Evolutionary conservation across 2,329 filamentous ascomycete genomes (phyloP).

Genomic region (Metarhizium brunneum): DNA sequence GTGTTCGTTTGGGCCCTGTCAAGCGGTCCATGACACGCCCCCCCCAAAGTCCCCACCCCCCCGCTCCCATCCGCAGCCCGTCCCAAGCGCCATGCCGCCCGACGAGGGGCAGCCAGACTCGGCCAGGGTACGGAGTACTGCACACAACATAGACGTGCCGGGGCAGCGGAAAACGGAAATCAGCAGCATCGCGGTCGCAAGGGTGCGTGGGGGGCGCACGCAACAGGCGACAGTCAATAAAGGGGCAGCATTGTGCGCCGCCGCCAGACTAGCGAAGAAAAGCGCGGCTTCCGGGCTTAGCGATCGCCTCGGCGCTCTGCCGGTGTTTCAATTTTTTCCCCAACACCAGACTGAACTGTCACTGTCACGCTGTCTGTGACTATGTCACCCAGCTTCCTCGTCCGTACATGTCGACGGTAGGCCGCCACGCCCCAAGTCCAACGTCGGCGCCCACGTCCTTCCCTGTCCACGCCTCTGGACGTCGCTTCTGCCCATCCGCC

Average conservation of each 20-base stretch:
- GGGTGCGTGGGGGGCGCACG: neutral
- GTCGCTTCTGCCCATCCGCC: neutral
- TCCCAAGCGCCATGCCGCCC: constrained; percentile 11
- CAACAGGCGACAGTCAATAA: neutral
- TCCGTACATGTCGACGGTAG: no score
- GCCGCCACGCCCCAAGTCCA: neutral
- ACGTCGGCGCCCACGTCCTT: neutral
- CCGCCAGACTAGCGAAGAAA: constrained; percentile 7
- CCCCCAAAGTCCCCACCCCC: neutral
- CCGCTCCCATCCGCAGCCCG: neutral
- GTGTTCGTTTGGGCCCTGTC: neutral
- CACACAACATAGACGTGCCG: no score
- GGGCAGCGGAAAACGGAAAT: neutral
- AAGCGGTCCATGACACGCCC: neutral
- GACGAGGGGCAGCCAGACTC: neutral
- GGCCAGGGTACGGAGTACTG: no score
- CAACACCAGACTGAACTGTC: neutral
- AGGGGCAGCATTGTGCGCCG: constrained; percentile 5
- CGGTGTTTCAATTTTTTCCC: neutral
- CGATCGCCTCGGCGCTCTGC: constrained; percentile 8
- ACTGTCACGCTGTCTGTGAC: no score
- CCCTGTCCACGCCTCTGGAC: neutral
- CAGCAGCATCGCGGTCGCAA: no score
- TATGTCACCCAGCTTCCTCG: no score
- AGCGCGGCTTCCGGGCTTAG: constrained; percentile 12